Percentiles rank a stretch among this genome's conserved stretches.
phyloP scores from a whole-genome alignment of 2,329 filamentous ascomycete genomes.

The Colletotrichum sp. region DNA sequence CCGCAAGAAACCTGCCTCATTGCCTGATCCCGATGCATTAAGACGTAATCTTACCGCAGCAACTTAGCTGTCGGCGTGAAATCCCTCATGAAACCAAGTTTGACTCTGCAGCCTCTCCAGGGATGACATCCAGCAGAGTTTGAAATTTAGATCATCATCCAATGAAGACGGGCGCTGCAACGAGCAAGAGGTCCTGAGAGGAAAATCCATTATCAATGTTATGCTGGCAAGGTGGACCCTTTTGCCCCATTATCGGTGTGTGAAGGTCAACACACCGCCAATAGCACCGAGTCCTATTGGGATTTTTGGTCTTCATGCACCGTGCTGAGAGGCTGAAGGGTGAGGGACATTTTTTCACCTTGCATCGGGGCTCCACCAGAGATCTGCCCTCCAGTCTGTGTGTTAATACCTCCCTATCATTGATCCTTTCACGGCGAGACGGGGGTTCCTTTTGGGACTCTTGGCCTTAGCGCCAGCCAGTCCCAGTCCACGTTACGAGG shows the following conservation, averaged over 20 bases:
- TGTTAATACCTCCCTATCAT: neutral
- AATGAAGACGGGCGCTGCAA: conserved; percentile 9
- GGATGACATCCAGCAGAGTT: conserved; percentile 5
- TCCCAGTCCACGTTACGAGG: conserved; percentile 3
- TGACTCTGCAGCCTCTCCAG: conserved; percentile 16
- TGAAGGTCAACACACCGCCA: conserved; percentile 12
- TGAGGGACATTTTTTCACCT: conserved; percentile 16
- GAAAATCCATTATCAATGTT: conserved; percentile 21
- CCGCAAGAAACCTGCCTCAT: neutral
- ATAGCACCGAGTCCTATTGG: neutral
- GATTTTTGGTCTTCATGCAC: conserved; percentile 13
- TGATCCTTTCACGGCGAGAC: neutral
- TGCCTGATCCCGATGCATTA: conserved; percentile 16
- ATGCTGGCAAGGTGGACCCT: conserved; percentile 9
- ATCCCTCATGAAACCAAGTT: conserved; percentile 22
- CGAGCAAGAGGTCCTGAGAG: neutral
- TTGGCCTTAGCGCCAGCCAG: neutral
- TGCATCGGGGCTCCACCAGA: conserved; percentile 2
- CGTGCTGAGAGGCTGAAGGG: neutral
- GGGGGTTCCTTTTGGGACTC: neutral
- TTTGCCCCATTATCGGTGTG: conserved; percentile 7
- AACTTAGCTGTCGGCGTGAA: neutral
- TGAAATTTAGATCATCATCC: conserved; percentile 1
- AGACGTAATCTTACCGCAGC: conserved; percentile 20
- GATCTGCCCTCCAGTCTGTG: neutral